Evolutionary conservation across 2,329 filamentous ascomycete genomes (phyloP).

Genomic region (Elsinoe fawcettii): DNA sequence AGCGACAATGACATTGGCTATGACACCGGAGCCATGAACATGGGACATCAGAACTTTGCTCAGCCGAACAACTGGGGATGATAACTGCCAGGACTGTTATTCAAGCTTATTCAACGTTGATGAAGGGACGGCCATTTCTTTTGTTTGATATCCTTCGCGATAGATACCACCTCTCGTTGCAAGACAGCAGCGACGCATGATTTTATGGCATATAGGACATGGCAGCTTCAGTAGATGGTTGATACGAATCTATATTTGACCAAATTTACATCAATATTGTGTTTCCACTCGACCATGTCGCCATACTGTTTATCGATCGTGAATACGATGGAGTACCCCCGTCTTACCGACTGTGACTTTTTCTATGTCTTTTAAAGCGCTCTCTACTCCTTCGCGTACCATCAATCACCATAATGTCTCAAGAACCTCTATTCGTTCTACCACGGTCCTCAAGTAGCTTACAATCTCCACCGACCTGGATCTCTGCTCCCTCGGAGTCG

Average conservation of each 20-base stretch:
- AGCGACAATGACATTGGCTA: constrained; percentile 6
- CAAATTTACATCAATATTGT: neutral
- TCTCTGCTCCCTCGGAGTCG: constrained; percentile 33
- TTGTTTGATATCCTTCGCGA: neutral
- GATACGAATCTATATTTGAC: neutral
- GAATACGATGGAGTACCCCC: too few species aligned
- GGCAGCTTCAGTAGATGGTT: neutral
- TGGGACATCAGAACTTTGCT: neutral
- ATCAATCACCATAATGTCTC: neutral
- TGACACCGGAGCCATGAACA: neutral
- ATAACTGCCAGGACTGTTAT: neutral
- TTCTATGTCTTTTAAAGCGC: neutral
- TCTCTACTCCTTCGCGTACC: neutral
- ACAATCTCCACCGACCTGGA: constrained; percentile 14
- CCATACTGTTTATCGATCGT: neutral
- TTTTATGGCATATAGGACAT: neutral
- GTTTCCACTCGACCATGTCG: neutral
- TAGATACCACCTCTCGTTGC: neutral
- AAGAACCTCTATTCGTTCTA: constrained; percentile 17
- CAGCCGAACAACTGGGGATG: neutral
- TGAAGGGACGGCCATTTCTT: neutral
- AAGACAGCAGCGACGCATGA: neutral
- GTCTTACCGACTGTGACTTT: too few species aligned
- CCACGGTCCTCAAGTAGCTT: constrained; percentile 24
- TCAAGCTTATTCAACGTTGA: neutral